Conservation (phyloP, 176 grass and related monocot genomes). For the Oryza australiensis region DNA sequence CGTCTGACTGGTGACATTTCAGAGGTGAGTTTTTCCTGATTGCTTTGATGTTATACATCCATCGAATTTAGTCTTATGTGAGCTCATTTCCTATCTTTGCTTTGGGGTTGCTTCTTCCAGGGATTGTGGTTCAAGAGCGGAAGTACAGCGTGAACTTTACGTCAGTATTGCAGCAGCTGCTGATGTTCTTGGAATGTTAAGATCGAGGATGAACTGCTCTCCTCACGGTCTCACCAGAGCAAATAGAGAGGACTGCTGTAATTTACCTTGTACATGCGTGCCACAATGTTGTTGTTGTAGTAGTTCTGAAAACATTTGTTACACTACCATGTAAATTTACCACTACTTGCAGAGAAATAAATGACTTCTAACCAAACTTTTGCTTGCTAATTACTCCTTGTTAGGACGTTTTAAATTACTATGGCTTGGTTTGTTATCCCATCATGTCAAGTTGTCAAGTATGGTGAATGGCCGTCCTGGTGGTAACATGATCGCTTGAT, state of each 20-base stretch:
- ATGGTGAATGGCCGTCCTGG: neutral
- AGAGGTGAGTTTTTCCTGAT: slow-evolving; percentile 19
- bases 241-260: neutral
- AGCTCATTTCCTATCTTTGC: slow-evolving; percentile 7
- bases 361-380: neutral
- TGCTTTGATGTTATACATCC: neutral
- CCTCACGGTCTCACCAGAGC: neutral
- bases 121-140: slow-evolving; percentile 11
- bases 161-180: slow-evolving; percentile 7
- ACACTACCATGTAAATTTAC: neutral
- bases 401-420: neutral
- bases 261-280: slow-evolving; percentile 7
- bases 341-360: slow-evolving; percentile 1
- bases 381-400: neutral
- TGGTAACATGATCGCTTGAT: neutral
- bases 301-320: neutral
- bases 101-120: slow-evolving; percentile 14
- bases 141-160: neutral
- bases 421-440: neutral
- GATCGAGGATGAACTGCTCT: slow-evolving; percentile 18
- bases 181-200: slow-evolving; percentile 13
- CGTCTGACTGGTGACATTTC: neutral
- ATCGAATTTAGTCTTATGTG: neutral
- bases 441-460: neutral
- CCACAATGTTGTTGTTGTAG: slow-evolving; percentile 23